Base-by-base conservation (phyloP, 257 asterid species). In the Handroanthus guayacan region DNA sequence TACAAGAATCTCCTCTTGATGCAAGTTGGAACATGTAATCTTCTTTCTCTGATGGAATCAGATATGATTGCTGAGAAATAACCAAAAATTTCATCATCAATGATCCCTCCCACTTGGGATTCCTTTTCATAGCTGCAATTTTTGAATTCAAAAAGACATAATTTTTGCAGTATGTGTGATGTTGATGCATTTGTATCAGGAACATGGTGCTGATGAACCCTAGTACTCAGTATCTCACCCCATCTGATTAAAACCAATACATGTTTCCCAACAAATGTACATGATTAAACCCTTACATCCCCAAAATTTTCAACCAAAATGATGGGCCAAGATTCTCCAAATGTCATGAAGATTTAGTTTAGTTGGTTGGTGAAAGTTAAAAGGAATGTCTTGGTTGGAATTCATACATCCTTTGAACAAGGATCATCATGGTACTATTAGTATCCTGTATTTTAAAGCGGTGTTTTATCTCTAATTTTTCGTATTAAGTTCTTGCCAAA, bases 211-310 rank as follows among this genome's bases (percentile, higher is more conserved):
- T 31, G 37, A 25, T 48, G 68, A 75, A 64, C 55, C 3, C 41
- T 74, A 45, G 11, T 71, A 9, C 47, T 66, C 75, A 0, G 45
- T 20, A 48, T 54, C 73, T 38, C 66, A 75, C 79, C 62, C 17
- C 41, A 39, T 37, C 17, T 20, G 52, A 69, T 45, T 36, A 38
- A 25, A 61, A 62, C 71, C n/a, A 44, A 14, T 9, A 31, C 37
- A 55, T 85, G 88, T 80, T 85, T 82, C 87, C 87, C 81, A 55
- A 70, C 75, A 66, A 81, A 79, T 54, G 67, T 55, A 83, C 89
- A 86, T 31, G 12, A 64, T 43, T 13, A 31, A 70, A 75, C 77
- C 76, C 1, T 69, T 66, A 20, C 63, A 18, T 72, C 70, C 31
- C 48, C 3, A 74, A 45, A 18, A 55, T 81, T 76, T 62, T 79